Conservation (phyloP, 805 yeast species). For the Candida jianshihensis region DNA sequence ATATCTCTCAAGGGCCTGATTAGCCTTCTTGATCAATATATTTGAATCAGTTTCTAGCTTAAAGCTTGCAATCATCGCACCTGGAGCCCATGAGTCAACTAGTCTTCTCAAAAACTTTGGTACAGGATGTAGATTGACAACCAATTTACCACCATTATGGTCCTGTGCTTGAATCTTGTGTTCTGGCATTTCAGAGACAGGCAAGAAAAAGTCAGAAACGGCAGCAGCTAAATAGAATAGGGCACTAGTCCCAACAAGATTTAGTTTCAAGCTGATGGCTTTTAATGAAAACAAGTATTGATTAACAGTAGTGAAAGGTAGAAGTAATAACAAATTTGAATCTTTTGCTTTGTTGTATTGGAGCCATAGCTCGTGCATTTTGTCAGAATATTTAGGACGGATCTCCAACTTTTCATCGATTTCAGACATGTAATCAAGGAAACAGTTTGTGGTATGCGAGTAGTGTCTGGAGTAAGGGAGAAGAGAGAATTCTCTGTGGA, state of each 20-base stretch:
- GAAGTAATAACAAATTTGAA: conserved; percentile 35
- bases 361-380: conserved; percentile 52
- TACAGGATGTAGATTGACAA: conserved; percentile 87
- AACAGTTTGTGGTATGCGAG: conserved; percentile 76
- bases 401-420: conserved; percentile 54
- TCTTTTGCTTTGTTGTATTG: conserved; percentile 38
- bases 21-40: conserved; percentile 68
- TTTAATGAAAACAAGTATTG: conserved; percentile 85
- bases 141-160: conserved; percentile 58
- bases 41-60: conserved; percentile 82
- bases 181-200: conserved; percentile 76
- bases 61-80: conserved; percentile 90
- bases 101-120: conserved; percentile 86
- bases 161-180: conserved; percentile 90
- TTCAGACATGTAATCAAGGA: conserved; percentile 72
- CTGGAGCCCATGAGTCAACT: conserved; percentile 92
- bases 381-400: conserved; percentile 48
- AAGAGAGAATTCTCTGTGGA: conserved; percentile 87
- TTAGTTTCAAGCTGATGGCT: conserved; percentile 53
- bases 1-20: conserved; percentile 73
- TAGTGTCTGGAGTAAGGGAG: conserved; percentile 90
- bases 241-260: conserved; percentile 47
- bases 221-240: conserved; percentile 94
- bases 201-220: conserved; percentile 92
- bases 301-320: conserved; percentile 93